These are phyloP conservation scores for Vicia sativa DNA, from an alignment of 306 rosid genomes.

Conservation along the genomic window DNA sequence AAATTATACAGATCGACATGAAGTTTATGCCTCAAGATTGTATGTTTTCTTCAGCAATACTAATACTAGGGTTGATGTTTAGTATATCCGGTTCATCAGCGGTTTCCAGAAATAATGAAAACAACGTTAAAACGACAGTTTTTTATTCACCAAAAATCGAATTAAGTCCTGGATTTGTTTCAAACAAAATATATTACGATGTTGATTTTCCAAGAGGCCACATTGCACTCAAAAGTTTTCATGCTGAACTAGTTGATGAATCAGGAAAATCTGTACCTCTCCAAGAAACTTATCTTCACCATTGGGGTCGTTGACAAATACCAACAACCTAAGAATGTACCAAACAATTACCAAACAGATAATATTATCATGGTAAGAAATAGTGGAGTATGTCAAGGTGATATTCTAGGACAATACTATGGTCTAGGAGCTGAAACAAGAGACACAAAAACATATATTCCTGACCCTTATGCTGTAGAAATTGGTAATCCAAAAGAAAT, in stretches of 20 bases:
- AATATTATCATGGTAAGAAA: slow-evolving; percentile 26
- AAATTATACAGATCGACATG: slow-evolving; percentile 51
- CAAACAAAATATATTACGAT: slow-evolving; percentile 43
- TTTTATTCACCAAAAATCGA: slow-evolving; percentile 61
- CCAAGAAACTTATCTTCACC: slow-evolving; percentile 61
- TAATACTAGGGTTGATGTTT: slow-evolving; percentile 21
- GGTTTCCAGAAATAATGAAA: slow-evolving; percentile 19
- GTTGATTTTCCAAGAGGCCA: slow-evolving; percentile 71
- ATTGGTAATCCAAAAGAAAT: slow-evolving; percentile 48
- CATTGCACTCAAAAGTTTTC: slow-evolving; percentile 61
- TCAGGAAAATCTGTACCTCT: slow-evolving; percentile 58
- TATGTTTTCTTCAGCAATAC: slow-evolving; percentile 35
- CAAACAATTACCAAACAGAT: no score
- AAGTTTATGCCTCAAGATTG: slow-evolving; percentile 27
- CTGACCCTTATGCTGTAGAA: slow-evolving; percentile 69
- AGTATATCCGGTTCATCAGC: slow-evolving; percentile 37
- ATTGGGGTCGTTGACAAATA: slow-evolving; percentile 17
- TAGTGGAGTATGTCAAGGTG: slow-evolving; percentile 56
- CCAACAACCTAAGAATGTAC: neutral
- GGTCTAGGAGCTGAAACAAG: slow-evolving; percentile 80
- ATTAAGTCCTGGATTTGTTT: slow-evolving; percentile 60
- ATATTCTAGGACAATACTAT: slow-evolving; percentile 42
- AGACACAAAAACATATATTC: slow-evolving; percentile 52
- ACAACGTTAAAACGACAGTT: slow-evolving; percentile 45
- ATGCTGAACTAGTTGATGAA: slow-evolving; percentile 69